phyloP scores from a whole-genome alignment of 1,284 basidiomycete species.

The Ganoderma lucidum region DNA sequence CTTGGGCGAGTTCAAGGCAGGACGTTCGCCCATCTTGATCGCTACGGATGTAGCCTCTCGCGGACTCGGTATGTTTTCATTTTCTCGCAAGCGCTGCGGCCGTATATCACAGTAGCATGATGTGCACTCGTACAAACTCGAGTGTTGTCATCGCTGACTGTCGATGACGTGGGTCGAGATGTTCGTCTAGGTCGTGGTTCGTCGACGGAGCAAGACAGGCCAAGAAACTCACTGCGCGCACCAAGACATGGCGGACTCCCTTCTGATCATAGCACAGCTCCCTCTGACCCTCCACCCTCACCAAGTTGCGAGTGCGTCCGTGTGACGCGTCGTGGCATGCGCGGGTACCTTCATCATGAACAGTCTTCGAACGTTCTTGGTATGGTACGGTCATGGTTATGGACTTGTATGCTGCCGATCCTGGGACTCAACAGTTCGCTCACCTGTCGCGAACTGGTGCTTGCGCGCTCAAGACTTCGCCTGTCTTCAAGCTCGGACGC shows the following conservation, averaged over 20 bases:
- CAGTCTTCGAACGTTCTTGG: constrained; percentile 52
- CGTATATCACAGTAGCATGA: constrained; percentile 38
- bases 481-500: constrained; percentile 61
- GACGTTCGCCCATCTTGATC: constrained; percentile 97
- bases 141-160: constrained; percentile 26
- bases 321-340: constrained; percentile 27
- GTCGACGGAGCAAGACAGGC: constrained; percentile 63
- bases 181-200: constrained; percentile 51
- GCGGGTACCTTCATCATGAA: constrained; percentile 45
- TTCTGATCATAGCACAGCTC: constrained; percentile 46
- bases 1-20: constrained; percentile 96
- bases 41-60: constrained; percentile 98
- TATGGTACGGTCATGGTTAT: constrained; percentile 55
- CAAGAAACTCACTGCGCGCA: constrained; percentile 50
- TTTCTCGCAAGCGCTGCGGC: constrained; percentile 46
- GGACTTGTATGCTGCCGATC: constrained; percentile 47
- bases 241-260: constrained; percentile 51
- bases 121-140: constrained; percentile 29
- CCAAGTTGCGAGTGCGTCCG: constrained; percentile 42
- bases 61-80: constrained; percentile 94
- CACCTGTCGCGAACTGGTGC: constrained; percentile 47
- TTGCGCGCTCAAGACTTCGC: constrained; percentile 54
- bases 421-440: constrained; percentile 42
- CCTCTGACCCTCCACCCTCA: constrained; percentile 46
- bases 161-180: constrained; percentile 36